Conservation (phyloP, 208 protist species). For the Crithidia fasciculata region DNA sequence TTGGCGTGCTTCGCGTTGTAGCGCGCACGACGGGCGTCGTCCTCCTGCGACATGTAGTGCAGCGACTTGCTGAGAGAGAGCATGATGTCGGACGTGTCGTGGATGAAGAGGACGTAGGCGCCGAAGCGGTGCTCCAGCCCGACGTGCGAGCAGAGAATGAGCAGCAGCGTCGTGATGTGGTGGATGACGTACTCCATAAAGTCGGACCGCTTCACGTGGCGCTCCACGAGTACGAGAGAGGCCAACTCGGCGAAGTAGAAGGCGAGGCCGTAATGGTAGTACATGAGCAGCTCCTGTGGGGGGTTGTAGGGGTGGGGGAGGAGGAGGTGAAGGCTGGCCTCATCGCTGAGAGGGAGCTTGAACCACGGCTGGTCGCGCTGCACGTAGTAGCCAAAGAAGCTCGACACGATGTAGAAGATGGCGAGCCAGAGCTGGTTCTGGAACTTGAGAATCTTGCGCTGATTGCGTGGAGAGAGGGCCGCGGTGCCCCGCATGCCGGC, state of each 20-base stretch:
- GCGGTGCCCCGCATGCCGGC: slow-evolving; percentile 31
- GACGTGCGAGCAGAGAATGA: slow-evolving; percentile 66
- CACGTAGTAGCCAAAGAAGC: slow-evolving; percentile 58
- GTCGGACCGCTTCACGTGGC: slow-evolving; percentile 60
- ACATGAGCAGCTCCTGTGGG: slow-evolving; percentile 39
- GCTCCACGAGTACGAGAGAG: slow-evolving; percentile 58
- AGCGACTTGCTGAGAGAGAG: slow-evolving; percentile 59
- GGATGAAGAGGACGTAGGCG: slow-evolving; percentile 75
- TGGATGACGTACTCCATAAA: slow-evolving; percentile 74
- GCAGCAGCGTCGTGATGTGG: slow-evolving; percentile 61
- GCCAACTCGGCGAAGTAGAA: slow-evolving; percentile 74
- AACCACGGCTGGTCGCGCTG: slow-evolving; percentile 69
- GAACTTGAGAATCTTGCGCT: slow-evolving; percentile 65
- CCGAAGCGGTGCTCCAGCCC: slow-evolving; percentile 73
- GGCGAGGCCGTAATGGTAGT: slow-evolving; percentile 75
- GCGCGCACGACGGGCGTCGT: slow-evolving; percentile 25
- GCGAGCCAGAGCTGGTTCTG: slow-evolving; percentile 79
- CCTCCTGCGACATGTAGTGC: slow-evolving; percentile 60
- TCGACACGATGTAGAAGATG: slow-evolving; percentile 61
- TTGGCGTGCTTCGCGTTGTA: slow-evolving; percentile 31
- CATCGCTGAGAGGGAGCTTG: slow-evolving; percentile 46
- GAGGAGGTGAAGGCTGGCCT: slow-evolving; percentile 39
- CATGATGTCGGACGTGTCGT: slow-evolving; percentile 79
- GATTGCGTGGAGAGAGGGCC: slow-evolving; percentile 36
- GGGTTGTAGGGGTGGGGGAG: slow-evolving; percentile 67